Evolutionary conservation across 345 rosid species (phyloP), one percentile per base, ranked within the genome.

Genomic region (Orychophragmus violaceus): DNA sequence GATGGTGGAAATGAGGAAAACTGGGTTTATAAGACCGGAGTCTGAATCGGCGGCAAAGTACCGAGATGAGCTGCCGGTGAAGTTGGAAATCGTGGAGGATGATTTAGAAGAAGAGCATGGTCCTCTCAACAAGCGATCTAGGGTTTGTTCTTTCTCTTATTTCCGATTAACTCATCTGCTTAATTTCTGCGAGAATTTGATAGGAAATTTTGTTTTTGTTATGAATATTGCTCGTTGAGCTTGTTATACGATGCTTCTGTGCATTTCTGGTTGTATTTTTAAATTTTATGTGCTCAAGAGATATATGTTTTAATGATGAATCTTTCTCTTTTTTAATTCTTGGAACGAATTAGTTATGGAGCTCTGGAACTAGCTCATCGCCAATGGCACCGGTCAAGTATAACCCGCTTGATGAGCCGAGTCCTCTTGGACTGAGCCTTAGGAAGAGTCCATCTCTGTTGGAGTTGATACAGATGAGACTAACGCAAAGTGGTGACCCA

Each of bases 401-500:
- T 77, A 85, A 89, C 67, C 96, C 95, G 3, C 92, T 91, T 46
- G 97, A 91, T 18, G 99, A 91, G 79, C 99, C 99, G 1, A 95
- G 98, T 68, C 99, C 98, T 10, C 76, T 91, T 76, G 99, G 99
- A 23, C 70, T 95, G 73, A 86, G 79, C 35, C 82, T 95, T 64
- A 86, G 91, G 82, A 91, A 95, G 89, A 89, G 94, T 58, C 98
- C 98, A 10, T 91, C 99, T 3, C 81, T 95, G 72, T 81, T 89
- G 84, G 98, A 95, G 61, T 82, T 91, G 83, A 91, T 95, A 50
- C 98, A 95, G 72, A 91, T 86, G 94, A 87, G 80, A 66, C 82
- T 91, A 8, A 80, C 99, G 53, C 89, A 95, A 67, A 82, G 81
- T 28, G 78, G 76, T 69, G 74, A 62, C 44, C 52, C 84, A 5